Percentiles rank a stretch among this genome's conserved stretches.
These are phyloP conservation scores for Puccinia triticina DNA, from an alignment of 1,284 basidiomycete species.

Conservation along the genomic window DNA sequence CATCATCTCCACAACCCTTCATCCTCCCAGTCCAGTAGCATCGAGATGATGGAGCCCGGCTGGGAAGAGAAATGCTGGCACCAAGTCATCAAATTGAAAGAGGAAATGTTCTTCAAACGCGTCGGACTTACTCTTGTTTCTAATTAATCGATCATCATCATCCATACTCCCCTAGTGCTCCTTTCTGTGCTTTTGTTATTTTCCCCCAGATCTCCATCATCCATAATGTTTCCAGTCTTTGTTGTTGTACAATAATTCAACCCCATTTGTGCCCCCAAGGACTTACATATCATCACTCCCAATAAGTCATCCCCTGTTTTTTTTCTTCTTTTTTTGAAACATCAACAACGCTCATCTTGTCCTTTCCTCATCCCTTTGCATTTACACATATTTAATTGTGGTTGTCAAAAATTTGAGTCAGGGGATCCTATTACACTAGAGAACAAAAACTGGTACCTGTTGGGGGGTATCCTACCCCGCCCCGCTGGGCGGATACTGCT, in stretches of 20 bases:
- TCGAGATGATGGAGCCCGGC: slow-evolving; percentile 66
- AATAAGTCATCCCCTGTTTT: too few relatives aligned
- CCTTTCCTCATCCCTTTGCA: too few relatives aligned
- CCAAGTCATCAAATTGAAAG: slow-evolving; percentile 75
- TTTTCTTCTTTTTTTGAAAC: too few relatives aligned
- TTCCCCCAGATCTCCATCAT: neutral
- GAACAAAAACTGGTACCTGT: too few relatives aligned
- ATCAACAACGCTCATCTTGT: too few relatives aligned
- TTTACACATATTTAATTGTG: too few relatives aligned
- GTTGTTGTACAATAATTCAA: neutral
- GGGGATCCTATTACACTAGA: too few relatives aligned
- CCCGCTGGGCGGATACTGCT: too few relatives aligned
- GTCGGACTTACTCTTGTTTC: slow-evolving; percentile 66
- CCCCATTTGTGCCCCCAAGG: neutral
- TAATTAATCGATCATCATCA: neutral
- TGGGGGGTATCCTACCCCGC: too few relatives aligned
- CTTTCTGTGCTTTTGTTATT: neutral
- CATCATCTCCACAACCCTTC: neutral
- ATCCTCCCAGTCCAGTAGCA: neutral
- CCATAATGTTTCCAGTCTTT: neutral
- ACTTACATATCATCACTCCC: too few relatives aligned
- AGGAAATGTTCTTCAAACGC: slow-evolving; percentile 87
- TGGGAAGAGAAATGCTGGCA: slow-evolving; percentile 92
- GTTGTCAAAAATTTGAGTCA: too few relatives aligned
- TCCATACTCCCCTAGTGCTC: neutral